Conservation (phyloP, 1,139 yeast species). For the Debaryomyces fabryi region DNA sequence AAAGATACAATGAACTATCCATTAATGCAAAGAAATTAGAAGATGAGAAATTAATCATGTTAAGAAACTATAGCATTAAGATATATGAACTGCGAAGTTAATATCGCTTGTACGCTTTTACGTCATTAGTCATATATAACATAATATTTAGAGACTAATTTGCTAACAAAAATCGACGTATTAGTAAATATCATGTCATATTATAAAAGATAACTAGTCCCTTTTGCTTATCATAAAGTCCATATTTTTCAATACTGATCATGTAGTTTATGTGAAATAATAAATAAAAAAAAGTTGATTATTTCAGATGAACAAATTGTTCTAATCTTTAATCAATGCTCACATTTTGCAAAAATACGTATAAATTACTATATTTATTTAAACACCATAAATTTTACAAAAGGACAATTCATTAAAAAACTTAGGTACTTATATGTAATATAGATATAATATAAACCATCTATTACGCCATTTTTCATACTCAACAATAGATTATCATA, state of each 20-base stretch:
- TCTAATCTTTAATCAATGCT: background rate
- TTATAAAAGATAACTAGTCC: too few species aligned
- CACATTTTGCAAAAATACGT: background rate
- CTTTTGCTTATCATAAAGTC: too few species aligned
- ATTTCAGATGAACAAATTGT: too few species aligned
- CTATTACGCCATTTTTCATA: background rate
- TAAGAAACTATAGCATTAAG: conserved; percentile 39
- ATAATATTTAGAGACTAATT: too few species aligned
- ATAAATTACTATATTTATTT: background rate
- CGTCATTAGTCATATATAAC: too few species aligned
- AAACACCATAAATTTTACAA: background rate
- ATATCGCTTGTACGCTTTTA: background rate
- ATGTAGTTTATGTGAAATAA: too few species aligned
- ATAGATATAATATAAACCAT: background rate
- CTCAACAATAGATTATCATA: background rate
- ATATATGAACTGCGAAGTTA: conserved; percentile 27
- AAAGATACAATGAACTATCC: conserved; percentile 31
- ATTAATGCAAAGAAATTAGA: conserved; percentile 24
- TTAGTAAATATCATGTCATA: too few species aligned
- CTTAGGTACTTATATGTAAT: background rate
- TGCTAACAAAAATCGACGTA: too few species aligned
- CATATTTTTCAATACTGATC: too few species aligned
- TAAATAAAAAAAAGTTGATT: too few species aligned
- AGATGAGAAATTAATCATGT: conserved; percentile 24
- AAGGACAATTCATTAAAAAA: background rate